These are phyloP conservation scores for Ustilago lituana DNA, from an alignment of 1,284 basidiomycete genomes.

Conservation along the genomic window DNA sequence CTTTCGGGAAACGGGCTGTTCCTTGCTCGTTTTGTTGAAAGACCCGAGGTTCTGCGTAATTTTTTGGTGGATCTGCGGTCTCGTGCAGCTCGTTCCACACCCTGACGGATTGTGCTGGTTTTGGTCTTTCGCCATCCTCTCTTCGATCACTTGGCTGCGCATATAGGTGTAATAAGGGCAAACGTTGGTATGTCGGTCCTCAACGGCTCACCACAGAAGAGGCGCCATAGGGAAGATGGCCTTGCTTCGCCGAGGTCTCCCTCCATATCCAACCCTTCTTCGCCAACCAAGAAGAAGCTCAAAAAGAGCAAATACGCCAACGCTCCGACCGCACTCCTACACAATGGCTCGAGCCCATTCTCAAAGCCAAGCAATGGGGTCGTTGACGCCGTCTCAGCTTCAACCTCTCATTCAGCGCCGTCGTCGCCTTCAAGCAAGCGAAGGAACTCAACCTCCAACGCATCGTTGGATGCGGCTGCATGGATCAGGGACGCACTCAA, in stretches of 20 bases:
- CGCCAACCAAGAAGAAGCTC: slow-evolving; percentile 31
- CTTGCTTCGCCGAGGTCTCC: slow-evolving; percentile 15
- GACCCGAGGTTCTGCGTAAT: slow-evolving; percentile 7
- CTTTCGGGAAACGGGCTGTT: slow-evolving; percentile 1
- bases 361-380: slow-evolving; percentile 1
- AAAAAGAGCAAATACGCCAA: slow-evolving; percentile 52
- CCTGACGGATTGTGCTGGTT: not conserved
- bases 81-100: slow-evolving; percentile 1
- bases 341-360: slow-evolving; percentile 4
- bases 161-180: no score
- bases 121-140: not conserved
- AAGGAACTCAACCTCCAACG: slow-evolving; percentile 8
- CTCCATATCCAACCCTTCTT: slow-evolving; percentile 15
- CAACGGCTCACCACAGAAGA: slow-evolving; percentile 12
- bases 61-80: slow-evolving; percentile 8
- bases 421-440: slow-evolving; percentile 7
- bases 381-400: not conserved
- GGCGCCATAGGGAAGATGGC: slow-evolving; percentile 10
- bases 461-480: slow-evolving; percentile 4
- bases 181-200: slow-evolving; percentile 8
- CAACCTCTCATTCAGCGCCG: slow-evolving; percentile 5
- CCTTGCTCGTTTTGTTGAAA: not conserved
- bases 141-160: no score
- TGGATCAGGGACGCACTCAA: slow-evolving; percentile 36
- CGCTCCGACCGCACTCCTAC: slow-evolving; percentile 17